These are phyloP conservation scores for Meyerozyma athensensis DNA, from an alignment of 1,139 yeast genomes.

Conservation along the genomic window DNA sequence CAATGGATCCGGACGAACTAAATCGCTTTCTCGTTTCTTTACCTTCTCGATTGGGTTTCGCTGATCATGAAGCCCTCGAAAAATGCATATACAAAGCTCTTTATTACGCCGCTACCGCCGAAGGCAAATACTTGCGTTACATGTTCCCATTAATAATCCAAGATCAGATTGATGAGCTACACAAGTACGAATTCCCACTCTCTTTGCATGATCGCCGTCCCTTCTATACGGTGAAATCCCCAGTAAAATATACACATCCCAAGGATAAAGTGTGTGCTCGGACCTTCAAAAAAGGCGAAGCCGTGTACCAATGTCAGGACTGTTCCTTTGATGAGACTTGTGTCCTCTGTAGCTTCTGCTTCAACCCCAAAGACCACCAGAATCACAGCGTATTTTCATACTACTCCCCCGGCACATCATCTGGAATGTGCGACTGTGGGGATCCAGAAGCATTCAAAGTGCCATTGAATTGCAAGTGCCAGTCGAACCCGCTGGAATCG, in stretches of 20 bases:
- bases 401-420: constrained; percentile 42
- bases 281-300: constrained; percentile 53
- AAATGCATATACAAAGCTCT: constrained; percentile 14
- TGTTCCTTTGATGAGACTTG: constrained; percentile 67
- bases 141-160: constrained; percentile 20
- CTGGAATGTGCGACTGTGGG: constrained; percentile 89
- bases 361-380: constrained; percentile 60
- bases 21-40: background rate
- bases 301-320: constrained; percentile 57
- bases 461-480: constrained; percentile 48
- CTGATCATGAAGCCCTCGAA: background rate
- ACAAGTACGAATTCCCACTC: constrained; percentile 5
- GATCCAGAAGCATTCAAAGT: constrained; percentile 76
- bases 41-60: background rate
- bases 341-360: constrained; percentile 67
- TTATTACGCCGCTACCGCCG: constrained; percentile 28
- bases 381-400: constrained; percentile 59
- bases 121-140: constrained; percentile 23
- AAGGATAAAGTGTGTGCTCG: constrained; percentile 59
- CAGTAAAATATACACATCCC: constrained; percentile 25
- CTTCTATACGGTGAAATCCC: background rate
- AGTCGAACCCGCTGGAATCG: constrained; percentile 6
- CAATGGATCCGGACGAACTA: constrained; percentile 2
- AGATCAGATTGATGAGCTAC: constrained; percentile 1
- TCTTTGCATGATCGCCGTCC: background rate